Percentiles rank a stretch among this genome's conserved stretches.
phyloP scores from a whole-genome alignment of 352 stramenopile genomes.

The Globisporangium cylindrosporum region DNA sequence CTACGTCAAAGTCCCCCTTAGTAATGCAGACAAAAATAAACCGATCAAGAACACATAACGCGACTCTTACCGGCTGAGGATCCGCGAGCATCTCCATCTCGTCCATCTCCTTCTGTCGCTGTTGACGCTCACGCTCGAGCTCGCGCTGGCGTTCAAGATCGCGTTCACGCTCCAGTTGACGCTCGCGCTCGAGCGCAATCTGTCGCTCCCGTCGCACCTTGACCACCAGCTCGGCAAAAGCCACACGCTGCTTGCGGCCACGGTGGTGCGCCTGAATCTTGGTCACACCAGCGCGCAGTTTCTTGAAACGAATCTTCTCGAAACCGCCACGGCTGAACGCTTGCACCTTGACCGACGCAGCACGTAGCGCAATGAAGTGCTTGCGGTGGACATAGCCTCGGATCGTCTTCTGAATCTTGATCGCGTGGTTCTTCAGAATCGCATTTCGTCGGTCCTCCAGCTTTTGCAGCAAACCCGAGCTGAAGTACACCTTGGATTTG shows the following conservation, averaged over 20 bases:
- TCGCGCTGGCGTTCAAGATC: conserved; percentile 27
- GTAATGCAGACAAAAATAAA: conserved; percentile 19
- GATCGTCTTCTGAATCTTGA: conserved; percentile 75
- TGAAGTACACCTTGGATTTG: conserved; percentile 84
- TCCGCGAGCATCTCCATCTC: conserved; percentile 39
- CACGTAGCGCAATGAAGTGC: conserved; percentile 45
- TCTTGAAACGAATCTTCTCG: conserved; percentile 40
- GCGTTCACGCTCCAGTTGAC: conserved; percentile 32
- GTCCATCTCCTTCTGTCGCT: conserved; percentile 32
- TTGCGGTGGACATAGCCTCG: conserved; percentile 56
- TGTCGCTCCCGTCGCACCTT: conserved; percentile 41
- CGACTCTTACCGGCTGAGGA: conserved; percentile 53
- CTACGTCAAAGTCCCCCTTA: conserved; percentile 67
- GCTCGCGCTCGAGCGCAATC: conserved; percentile 37
- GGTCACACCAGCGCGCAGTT: conserved; percentile 42
- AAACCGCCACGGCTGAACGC: conserved; percentile 38
- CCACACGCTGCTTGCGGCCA: conserved; percentile 60
- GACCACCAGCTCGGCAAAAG: conserved; percentile 45
- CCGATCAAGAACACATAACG: conserved; percentile 1
- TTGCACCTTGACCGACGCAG: conserved; percentile 52
- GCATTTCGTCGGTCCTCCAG: conserved; percentile 85
- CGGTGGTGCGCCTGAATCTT: conserved; percentile 51
- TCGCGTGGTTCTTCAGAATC: conserved; percentile 72
- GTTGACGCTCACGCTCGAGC: conserved; percentile 30
- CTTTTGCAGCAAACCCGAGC: conserved; percentile 87